Conservation (phyloP, 1,284 basidiomycete genomes). For the Ustilago bromivora region DNA sequence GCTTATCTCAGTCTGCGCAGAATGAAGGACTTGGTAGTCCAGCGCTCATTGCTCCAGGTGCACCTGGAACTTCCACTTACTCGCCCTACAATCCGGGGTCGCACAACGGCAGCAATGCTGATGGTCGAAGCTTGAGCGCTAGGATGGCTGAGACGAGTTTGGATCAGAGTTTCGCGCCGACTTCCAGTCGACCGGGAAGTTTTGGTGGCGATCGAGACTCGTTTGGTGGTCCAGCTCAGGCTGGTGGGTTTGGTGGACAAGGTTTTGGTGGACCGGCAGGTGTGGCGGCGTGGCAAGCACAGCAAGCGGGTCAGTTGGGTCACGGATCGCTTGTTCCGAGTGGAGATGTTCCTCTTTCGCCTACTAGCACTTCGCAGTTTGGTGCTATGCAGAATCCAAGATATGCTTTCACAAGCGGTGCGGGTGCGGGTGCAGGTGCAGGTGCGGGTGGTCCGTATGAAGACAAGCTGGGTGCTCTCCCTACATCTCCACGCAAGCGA, state of each 20-base stretch:
- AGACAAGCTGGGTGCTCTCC: slow-evolving; percentile 47
- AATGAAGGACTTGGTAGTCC: slow-evolving; percentile 44
- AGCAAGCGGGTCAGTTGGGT: slow-evolving; percentile 49
- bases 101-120: slow-evolving; percentile 46
- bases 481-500: slow-evolving; percentile 53
- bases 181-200: slow-evolving; percentile 39
- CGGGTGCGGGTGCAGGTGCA: not conserved
- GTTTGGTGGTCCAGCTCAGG: slow-evolving; percentile 18
- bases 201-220: slow-evolving; percentile 36
- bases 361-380: slow-evolving; percentile 26
- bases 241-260: slow-evolving; percentile 9
- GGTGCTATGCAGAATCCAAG: slow-evolving; percentile 23
- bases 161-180: slow-evolving; percentile 37
- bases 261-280: slow-evolving; percentile 39
- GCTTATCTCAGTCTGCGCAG: slow-evolving; percentile 17
- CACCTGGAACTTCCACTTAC: slow-evolving; percentile 20
- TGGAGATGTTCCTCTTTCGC: slow-evolving; percentile 41
- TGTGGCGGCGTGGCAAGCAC: slow-evolving; percentile 54
- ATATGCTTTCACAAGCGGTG: slow-evolving; percentile 20
- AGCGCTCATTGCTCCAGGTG: slow-evolving; percentile 32
- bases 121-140: slow-evolving; percentile 42
- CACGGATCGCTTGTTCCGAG: slow-evolving; percentile 28
- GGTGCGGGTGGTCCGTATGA: slow-evolving; percentile 19
- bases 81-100: slow-evolving; percentile 39
- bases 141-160: slow-evolving; percentile 44